Evolutionary conservation across 1,139 yeast species (phyloP), one percentile per base, ranked within the genome.

Genomic region (Lodderomyces theae): DNA sequence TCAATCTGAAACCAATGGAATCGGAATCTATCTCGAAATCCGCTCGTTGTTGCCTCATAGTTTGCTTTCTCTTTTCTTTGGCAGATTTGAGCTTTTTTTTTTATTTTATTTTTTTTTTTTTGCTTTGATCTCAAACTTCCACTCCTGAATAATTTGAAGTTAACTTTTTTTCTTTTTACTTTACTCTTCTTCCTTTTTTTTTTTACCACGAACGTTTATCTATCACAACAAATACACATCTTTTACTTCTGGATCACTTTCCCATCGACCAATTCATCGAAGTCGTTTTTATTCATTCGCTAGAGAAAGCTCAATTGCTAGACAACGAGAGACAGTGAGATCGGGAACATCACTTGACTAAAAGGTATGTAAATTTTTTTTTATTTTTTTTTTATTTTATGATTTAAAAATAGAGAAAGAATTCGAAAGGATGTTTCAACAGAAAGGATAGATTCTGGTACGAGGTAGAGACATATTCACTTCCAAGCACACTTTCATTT

Each of bases 281-380:
- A 9, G 31, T 28, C 31, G 18, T 28, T 28, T n/a, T n/a, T n/a
- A n/a, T n/a, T 28, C 31, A 28, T 28, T 28, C 31, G 31, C 31
- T 28, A 28, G 10, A 4, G 16, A 4, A 25, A 25, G 29, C 31
- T 15, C 18, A 28, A 13, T 28, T 28, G 31, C 31, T 16, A 28
- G 31, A 28, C 31, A 28, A 28, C 31, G 31, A 28, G 31, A 28
- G 31, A 28, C 31, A 28, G 31, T 15, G 31, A 28, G 31, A 28
- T 5, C 18, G 18, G 31, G 18, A 16, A 28, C 10, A 28, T 17
- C n/a, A 16, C 7, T 15, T 15, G 5, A 28, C 15, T 28, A 15
- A 28, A 15, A 28, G 31, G 31, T 28, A 28, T 15, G 31, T 28
- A 28, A 15, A 6, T 24, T 24, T 28, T 28, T 15, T n/a, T 15